A percentile compares a stretch with the other conserved stretches of the same genome.
Evolutionary conservation across 192 early-diverging fungal species (phyloP).

Genomic region (Allomyces macrogynus): DNA sequence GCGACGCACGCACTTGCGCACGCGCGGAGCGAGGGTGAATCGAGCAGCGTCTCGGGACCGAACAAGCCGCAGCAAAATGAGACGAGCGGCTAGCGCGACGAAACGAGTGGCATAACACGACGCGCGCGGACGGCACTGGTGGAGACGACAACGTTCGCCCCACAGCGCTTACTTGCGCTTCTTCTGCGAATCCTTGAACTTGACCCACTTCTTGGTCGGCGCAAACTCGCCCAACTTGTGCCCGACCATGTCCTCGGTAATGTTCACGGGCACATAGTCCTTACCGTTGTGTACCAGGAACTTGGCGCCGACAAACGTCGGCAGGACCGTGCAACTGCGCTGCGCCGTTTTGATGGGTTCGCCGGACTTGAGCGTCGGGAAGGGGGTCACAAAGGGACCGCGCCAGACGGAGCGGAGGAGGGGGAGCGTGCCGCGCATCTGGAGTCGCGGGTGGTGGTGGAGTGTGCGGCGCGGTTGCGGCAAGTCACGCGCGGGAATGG

Average conservation of each 20-base stretch:
- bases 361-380: slow-evolving; percentile 37
- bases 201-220: slow-evolving; percentile 64
- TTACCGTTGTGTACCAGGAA: slow-evolving; percentile 92
- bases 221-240: slow-evolving; percentile 90
- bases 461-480: too few species aligned
- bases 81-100: too few species aligned
- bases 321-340: slow-evolving; percentile 71
- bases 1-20: too few species aligned
- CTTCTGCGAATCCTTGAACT: slow-evolving; percentile 43
- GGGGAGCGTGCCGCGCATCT: background rate
- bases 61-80: too few species aligned
- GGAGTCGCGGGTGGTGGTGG: too few species aligned
- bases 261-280: slow-evolving; percentile 53
- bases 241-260: slow-evolving; percentile 86
- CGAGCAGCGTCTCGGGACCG: too few species aligned
- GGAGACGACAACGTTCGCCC: too few species aligned
- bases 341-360: slow-evolving; percentile 51
- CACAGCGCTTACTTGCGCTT: slow-evolving; percentile 61
- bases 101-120: too few species aligned
- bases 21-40: too few species aligned
- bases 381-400: slow-evolving; percentile 22
- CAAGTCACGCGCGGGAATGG: too few species aligned
- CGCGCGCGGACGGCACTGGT: too few species aligned
- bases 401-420: background rate
- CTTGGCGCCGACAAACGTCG: slow-evolving; percentile 66